Conservation (phyloP, 768 basidiomycete genomes). For the Suillus occidentalis region DNA sequence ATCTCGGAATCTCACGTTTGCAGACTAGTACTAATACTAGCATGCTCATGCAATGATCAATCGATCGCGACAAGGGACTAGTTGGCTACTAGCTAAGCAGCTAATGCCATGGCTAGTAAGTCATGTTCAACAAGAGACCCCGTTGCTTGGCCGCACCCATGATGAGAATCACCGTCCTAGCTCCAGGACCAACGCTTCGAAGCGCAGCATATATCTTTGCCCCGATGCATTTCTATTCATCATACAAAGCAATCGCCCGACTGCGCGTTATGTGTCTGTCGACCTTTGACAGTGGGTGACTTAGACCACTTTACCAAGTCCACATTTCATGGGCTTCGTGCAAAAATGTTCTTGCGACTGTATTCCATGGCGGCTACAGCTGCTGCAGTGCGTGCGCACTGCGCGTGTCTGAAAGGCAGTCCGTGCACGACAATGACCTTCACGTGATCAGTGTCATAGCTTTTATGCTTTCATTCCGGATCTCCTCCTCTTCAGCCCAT, state of each 20-base stretch:
- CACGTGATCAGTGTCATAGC: slow-evolving; percentile 24
- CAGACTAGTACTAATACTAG: not conserved
- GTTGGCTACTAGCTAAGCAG: not conserved
- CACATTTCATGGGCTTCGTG: not conserved
- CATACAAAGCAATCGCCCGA: not conserved
- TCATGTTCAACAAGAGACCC: not conserved
- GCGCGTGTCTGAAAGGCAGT: slow-evolving; percentile 13
- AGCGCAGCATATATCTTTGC: not conserved
- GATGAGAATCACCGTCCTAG: not conserved
- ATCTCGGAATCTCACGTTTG: not conserved
- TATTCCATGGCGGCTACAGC: not conserved
- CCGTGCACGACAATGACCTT: slow-evolving; percentile 29
- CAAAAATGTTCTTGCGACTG: not conserved
- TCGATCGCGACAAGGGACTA: not conserved
- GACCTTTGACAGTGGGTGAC: too few relatives aligned
- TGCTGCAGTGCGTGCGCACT: not conserved
- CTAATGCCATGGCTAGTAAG: not conserved
- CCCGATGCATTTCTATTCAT: not conserved
- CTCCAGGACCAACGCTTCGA: not conserved
- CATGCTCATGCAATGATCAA: not conserved
- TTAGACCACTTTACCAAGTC: too few relatives aligned
- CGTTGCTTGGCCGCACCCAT: not conserved
- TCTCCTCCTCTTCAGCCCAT: slow-evolving; percentile 23
- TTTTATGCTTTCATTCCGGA: slow-evolving; percentile 16
- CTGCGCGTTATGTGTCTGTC: not conserved